Evolutionary conservation across 345 rosid species (phyloP).

Genomic region (Moricandia arvensis): DNA sequence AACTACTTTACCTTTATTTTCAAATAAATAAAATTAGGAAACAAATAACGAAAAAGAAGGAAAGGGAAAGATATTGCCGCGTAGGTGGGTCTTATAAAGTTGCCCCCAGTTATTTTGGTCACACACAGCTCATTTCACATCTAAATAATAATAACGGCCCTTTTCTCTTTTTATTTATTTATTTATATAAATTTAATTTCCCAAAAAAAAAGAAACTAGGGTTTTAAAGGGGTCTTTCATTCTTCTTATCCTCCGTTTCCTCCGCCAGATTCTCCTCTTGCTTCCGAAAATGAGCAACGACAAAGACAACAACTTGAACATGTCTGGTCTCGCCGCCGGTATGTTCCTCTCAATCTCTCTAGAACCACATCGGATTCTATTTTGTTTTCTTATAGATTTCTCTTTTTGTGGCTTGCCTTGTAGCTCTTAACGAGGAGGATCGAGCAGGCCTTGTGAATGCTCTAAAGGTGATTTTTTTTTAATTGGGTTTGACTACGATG

Average conservation of each 20-base stretch:
- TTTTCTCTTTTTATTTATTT: background rate
- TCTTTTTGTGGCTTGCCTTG: background rate
- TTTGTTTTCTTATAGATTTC: background rate
- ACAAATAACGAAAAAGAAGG: background rate
- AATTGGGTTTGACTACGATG: background rate
- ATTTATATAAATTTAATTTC: too few species aligned
- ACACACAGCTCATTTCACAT: constrained; percentile 8
- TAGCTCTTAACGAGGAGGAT: constrained; percentile 68
- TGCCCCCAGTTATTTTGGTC: constrained; percentile 15
- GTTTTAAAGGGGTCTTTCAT: constrained; percentile 40
- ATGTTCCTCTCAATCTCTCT: background rate
- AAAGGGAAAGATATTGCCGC: constrained; percentile 3
- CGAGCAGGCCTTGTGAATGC: constrained; percentile 79
- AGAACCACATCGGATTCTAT: background rate
- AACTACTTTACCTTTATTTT: background rate
- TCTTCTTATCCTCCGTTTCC: constrained; percentile 14
- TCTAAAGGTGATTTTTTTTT: constrained; percentile 57
- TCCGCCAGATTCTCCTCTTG: constrained; percentile 17
- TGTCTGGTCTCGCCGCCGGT: constrained; percentile 81
- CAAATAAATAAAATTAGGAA: background rate
- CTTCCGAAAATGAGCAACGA: constrained; percentile 56
- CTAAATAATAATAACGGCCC: background rate
- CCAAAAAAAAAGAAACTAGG: constrained; percentile 44
- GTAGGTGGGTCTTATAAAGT: constrained; percentile 15
- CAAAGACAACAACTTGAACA: constrained; percentile 56